Percentiles rank a stretch among this genome's conserved stretches.
Conservation (phyloP, 805 yeast genomes). For the Kluyveromyces starmeri region DNA sequence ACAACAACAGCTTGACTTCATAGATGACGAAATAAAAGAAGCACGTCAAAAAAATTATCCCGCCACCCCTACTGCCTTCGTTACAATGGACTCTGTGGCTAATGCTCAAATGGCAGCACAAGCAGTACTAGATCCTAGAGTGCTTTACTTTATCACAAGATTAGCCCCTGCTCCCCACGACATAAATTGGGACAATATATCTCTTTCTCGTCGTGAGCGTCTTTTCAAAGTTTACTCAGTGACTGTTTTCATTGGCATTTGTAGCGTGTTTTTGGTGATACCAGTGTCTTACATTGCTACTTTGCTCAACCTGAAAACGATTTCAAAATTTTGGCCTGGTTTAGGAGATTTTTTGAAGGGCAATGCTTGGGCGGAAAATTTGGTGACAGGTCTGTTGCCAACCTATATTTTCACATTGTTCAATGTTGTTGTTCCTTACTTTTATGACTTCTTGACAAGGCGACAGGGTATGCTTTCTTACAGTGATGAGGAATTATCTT, state of each 20-base stretch:
- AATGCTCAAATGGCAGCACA: constrained; percentile 96
- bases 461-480: constrained; percentile 85
- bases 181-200: constrained; percentile 85
- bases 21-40: constrained; percentile 60
- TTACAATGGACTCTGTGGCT: constrained; percentile 91
- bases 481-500: constrained; percentile 85
- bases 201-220: constrained; percentile 68
- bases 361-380: constrained; percentile 62
- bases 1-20: constrained; percentile 53
- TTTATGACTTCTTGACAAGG: constrained; percentile 74
- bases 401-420: constrained; percentile 82
- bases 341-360: constrained; percentile 58
- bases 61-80: constrained; percentile 85
- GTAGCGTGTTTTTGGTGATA: constrained; percentile 64
- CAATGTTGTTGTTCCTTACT: constrained; percentile 74
- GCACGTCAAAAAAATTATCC: constrained; percentile 65
- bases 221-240: constrained; percentile 40
- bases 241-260: constrained; percentile 32
- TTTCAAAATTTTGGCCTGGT: constrained; percentile 72
- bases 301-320: constrained; percentile 68
- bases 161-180: constrained; percentile 96
- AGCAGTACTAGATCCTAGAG: constrained; percentile 84
- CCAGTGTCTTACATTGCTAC: constrained; percentile 86
- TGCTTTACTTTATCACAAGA: constrained; percentile 69
- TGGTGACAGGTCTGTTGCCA: constrained; percentile 85